Evolutionary conservation across 768 basidiomycete species (phyloP), one percentile per base, ranked within the genome.

Genomic region (Ramaria rubella): DNA sequence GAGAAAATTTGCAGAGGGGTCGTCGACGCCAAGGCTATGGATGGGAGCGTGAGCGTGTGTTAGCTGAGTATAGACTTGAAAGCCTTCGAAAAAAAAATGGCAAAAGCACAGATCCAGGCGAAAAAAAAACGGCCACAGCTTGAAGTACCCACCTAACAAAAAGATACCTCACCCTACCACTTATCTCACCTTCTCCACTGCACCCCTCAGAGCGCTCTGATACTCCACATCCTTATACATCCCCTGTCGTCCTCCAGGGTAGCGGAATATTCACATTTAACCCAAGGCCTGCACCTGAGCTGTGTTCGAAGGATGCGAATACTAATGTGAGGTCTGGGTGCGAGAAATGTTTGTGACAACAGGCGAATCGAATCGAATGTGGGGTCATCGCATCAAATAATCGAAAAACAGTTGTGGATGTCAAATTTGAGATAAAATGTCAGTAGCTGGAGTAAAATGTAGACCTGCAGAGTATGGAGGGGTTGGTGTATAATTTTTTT

Each of bases 291-390:
- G 51, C 31, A 6, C 62, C 68, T 8, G 42, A 52, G 15, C 70
- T 70, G 5, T 49, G 59, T 52, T 72, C 71, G 7, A 50, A 58
- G 15, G 43, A 45, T 1, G 62, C 36, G 6, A n/a, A n/a, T n/a
- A n/a, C n/a, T n/a, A 70, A 70, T 7, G 71, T 70, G 54, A 65
- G 72, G 51, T 68, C 70, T 69, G 29, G n/a, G n/a, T n/a, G n/a
- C n/a, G n/a, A n/a, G n/a, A n/a, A n/a, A n/a, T n/a, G n/a, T n/a
- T n/a, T n/a, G n/a, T n/a, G n/a, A n/a, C 29, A 48, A 27, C 46
- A 15, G 26, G 46, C 6, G n/a, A n/a, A n/a, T n/a, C 46, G n/a
- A 31, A 14, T 15, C 30, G 17, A 5, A 6, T 31, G 14, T 14
- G 33, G 49, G n/a, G 2, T 19, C 7, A 17, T 26, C 48, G 9